These are phyloP conservation scores for Posidonia oceanica DNA, from an alignment of 116 monocot genomes.

Conservation along the genomic window DNA sequence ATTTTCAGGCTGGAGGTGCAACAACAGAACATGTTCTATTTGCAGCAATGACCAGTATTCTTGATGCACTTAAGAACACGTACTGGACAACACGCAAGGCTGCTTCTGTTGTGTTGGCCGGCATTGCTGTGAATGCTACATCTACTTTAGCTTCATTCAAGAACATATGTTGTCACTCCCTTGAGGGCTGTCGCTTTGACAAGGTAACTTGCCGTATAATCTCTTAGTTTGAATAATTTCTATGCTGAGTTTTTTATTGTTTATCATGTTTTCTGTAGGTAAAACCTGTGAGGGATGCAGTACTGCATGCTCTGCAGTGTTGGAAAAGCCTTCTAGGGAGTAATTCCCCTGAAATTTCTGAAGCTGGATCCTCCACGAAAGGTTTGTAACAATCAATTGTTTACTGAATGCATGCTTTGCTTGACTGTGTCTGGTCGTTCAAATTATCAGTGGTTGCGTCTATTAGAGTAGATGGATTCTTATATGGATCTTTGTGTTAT, in stretches of 20 bases:
- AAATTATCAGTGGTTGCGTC: too few relatives aligned
- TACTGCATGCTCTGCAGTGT: conserved; percentile 61
- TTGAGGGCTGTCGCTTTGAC: conserved; percentile 84
- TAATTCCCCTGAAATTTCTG: conserved; percentile 49
- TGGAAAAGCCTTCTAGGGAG: conserved; percentile 62
- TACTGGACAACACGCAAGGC: conserved; percentile 93
- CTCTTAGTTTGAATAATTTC: not conserved
- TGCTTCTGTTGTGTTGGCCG: conserved; percentile 57
- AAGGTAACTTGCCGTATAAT: conserved; percentile 37
- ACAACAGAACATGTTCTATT: conserved; percentile 43
- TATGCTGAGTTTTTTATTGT: not conserved
- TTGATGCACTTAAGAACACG: conserved; percentile 64
- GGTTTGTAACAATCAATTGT: conserved; percentile 19
- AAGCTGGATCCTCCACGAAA: conserved; percentile 71
- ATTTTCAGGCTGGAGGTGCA: conserved; percentile 62
- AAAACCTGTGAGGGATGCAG: conserved; percentile 88
- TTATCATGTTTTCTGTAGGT: conserved; percentile 29
- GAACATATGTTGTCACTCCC: conserved; percentile 44
- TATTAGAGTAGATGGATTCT: too few relatives aligned
- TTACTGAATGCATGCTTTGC: too few relatives aligned
- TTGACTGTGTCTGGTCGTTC: too few relatives aligned
- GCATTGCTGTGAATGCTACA: conserved; percentile 34
- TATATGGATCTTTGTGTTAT: too few relatives aligned
- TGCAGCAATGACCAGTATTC: conserved; percentile 46
- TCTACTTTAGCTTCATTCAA: conserved; percentile 31